Percentiles rank a stretch among this genome's conserved stretches.
These are phyloP conservation scores for Colletotrichum spinosum DNA, from an alignment of 2,329 filamentous ascomycete species.

Conservation along the genomic window DNA sequence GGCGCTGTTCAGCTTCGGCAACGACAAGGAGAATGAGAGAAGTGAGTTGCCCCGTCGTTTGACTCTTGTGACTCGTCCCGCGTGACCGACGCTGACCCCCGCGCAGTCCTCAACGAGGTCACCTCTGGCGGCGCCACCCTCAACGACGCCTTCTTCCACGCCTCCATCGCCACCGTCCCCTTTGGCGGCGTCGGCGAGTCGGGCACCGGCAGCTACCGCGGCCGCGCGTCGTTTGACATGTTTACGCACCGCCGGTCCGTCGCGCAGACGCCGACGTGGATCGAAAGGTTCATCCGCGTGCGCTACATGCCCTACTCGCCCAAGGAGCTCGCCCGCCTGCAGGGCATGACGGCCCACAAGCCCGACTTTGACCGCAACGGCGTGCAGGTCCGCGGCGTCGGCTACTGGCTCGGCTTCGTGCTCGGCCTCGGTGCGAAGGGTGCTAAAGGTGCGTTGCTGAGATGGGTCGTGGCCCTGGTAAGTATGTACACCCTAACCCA, in stretches of 20 bases:
- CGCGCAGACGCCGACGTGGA: slow-evolving; percentile 73
- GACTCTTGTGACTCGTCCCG: neutral
- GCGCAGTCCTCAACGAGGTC: slow-evolving; percentile 68
- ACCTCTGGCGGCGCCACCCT: slow-evolving; percentile 76
- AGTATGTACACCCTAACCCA: slow-evolving; percentile 45
- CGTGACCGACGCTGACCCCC: slow-evolving; percentile 26
- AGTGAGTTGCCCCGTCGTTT: slow-evolving; percentile 58
- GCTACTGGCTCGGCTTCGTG: slow-evolving; percentile 66
- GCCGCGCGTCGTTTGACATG: slow-evolving; percentile 77
- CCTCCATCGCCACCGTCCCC: slow-evolving; percentile 74
- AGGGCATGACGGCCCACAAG: slow-evolving; percentile 55
- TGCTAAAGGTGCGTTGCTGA: slow-evolving; percentile 61
- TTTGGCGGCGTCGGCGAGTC: slow-evolving; percentile 89
- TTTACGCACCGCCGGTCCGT: slow-evolving; percentile 72
- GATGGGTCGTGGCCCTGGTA: slow-evolving; percentile 62
- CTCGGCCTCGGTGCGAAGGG: slow-evolving; percentile 63
- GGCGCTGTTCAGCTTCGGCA: slow-evolving; percentile 87
- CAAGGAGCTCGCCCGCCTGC: slow-evolving; percentile 57
- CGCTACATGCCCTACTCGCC: slow-evolving; percentile 74
- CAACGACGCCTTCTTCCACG: slow-evolving; percentile 69
- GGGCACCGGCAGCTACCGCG: slow-evolving; percentile 82
- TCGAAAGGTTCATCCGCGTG: slow-evolving; percentile 74
- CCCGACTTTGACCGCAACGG: slow-evolving; percentile 74
- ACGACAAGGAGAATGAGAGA: slow-evolving; percentile 79
- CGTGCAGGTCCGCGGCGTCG: slow-evolving; percentile 59